Conservation (phyloP, 2,329 filamentous ascomycete species). For the Epichloe hybrida region DNA sequence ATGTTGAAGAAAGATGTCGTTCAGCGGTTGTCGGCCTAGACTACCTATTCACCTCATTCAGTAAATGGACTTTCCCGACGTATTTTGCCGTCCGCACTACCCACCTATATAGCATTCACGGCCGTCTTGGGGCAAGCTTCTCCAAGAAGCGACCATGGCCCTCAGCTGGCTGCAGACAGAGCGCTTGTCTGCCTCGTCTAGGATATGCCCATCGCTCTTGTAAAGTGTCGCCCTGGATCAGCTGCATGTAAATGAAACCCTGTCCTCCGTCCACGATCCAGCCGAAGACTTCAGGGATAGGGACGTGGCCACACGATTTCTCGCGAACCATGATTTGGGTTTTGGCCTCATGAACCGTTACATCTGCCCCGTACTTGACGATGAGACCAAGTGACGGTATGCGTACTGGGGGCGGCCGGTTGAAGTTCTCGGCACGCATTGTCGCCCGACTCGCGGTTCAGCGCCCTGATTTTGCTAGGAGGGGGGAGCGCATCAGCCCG, state of each 20-base stretch:
- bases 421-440: slow-evolving; percentile 9
- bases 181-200: slow-evolving; percentile 10
- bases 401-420: slow-evolving; percentile 17
- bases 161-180: slow-evolving; percentile 18
- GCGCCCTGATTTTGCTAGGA: slow-evolving; percentile 16
- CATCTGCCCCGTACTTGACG: slow-evolving; percentile 21
- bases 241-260: slow-evolving; percentile 15
- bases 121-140: slow-evolving; percentile 8
- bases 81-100: background rate
- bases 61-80: slow-evolving; percentile 5
- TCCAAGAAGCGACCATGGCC: slow-evolving; percentile 10
- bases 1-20: slow-evolving; percentile 17
- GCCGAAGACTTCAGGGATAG: slow-evolving; percentile 22
- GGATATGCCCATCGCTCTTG: slow-evolving; percentile 7
- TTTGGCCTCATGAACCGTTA: slow-evolving; percentile 16
- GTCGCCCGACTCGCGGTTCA: slow-evolving; percentile 12
- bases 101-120: slow-evolving; percentile 10
- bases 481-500: slow-evolving; percentile 15
- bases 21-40: slow-evolving; percentile 15
- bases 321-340: slow-evolving; percentile 16
- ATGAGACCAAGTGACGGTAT: slow-evolving; percentile 19
- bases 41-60: slow-evolving; percentile 13
- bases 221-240: slow-evolving; percentile 12
- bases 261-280: slow-evolving; percentile 10
- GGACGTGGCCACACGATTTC: slow-evolving; percentile 12